These are phyloP conservation scores for Beauveria caledonica DNA, from an alignment of 2,329 filamentous ascomycete species.

Conservation along the genomic window DNA sequence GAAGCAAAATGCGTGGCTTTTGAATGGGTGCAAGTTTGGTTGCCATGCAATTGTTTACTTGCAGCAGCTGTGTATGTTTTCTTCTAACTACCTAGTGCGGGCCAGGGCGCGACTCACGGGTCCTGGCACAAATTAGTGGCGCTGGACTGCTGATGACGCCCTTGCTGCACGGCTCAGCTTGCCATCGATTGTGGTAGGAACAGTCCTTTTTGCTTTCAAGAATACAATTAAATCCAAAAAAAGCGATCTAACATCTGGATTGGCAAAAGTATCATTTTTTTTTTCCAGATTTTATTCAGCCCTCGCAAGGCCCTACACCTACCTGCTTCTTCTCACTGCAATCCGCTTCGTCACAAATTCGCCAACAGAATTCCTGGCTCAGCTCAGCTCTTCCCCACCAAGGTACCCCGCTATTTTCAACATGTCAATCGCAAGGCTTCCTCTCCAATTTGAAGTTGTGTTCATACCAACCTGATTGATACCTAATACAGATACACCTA, in stretches of 20 bases:
- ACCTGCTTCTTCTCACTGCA: background rate
- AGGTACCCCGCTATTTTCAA: slow-evolving; percentile 8
- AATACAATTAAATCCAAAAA: background rate
- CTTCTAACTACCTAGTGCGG: background rate
- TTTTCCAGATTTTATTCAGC: background rate
- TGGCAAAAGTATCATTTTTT: too few species aligned
- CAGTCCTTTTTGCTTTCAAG: background rate
- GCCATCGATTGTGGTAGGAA: background rate
- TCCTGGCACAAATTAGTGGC: background rate
- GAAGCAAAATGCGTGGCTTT: slow-evolving; percentile 2
- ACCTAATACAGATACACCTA: slow-evolving; percentile 6
- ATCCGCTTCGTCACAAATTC: background rate
- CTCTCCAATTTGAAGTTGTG: background rate
- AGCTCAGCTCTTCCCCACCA: slow-evolving; percentile 4
- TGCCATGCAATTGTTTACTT: slow-evolving; percentile 8
- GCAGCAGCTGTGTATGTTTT: background rate
- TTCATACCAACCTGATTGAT: background rate
- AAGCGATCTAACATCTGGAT: background rate
- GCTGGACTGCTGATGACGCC: background rate
- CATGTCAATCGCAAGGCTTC: background rate
- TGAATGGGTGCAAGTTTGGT: background rate
- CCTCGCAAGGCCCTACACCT: background rate
- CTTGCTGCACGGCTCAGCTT: background rate
- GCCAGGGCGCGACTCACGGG: background rate
- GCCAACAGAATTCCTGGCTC: background rate